A percentile compares a stretch with the other conserved stretches of the same genome.
Conservation (phyloP, 1,284 basidiomycete species). For the Cryptococcus hybrid region DNA sequence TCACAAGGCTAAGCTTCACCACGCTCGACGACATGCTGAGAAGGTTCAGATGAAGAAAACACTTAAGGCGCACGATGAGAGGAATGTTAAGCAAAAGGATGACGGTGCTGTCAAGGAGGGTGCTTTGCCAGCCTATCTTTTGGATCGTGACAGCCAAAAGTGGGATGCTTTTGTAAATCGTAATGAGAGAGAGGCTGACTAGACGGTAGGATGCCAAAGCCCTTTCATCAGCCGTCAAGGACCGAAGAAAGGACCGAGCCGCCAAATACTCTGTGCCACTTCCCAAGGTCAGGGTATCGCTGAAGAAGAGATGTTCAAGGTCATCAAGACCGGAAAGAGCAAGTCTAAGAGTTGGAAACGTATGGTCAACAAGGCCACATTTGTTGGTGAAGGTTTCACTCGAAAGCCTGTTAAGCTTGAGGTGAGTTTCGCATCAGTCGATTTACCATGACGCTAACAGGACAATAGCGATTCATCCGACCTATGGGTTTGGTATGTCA, state of each 20-base stretch:
- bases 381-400: constrained; percentile 97
- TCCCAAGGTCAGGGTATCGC: constrained; percentile 98
- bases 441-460: background rate
- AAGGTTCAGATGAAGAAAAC: constrained; percentile 99
- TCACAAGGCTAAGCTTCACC: constrained; percentile 95
- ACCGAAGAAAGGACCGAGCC: constrained; percentile 98
- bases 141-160: constrained; percentile 95
- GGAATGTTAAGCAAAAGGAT: constrained; percentile 94
- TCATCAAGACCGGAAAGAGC: constrained; percentile 96
- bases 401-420: constrained; percentile 99
- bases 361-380: constrained; percentile 99
- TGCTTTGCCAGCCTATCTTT: constrained; percentile 88
- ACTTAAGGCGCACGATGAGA: constrained; percentile 97
- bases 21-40: constrained; percentile 92
- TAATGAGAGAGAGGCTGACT: background rate
- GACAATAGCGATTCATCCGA: constrained; percentile 74
- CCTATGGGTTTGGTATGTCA: constrained; percentile 76
- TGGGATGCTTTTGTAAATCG: constrained; percentile 10
- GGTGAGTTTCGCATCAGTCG: constrained; percentile 17
- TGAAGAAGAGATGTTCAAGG: constrained; percentile 99
- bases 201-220: constrained; percentile 82
- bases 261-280: constrained; percentile 96
- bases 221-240: constrained; percentile 95
- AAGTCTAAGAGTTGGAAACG: constrained; percentile 99
- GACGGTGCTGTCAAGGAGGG: constrained; percentile 76